phyloP scores from a whole-genome alignment of 2,329 filamentous ascomycete genomes.

The Verticillium zaregamsianum region DNA sequence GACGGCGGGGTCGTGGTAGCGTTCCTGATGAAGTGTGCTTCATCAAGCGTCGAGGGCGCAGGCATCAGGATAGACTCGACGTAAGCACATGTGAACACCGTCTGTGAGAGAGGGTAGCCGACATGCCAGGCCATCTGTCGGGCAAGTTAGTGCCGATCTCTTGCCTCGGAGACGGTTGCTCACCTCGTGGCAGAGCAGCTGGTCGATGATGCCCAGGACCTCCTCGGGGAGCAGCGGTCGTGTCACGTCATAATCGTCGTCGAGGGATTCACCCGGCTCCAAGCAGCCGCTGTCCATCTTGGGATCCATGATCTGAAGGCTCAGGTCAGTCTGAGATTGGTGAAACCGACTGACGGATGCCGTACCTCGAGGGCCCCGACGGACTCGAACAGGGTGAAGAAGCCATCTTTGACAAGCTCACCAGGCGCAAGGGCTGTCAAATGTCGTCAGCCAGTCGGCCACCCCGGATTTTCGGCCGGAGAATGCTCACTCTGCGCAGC shows the following conservation, averaged over 20 bases:
- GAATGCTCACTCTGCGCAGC: constrained; percentile 46
- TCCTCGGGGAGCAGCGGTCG: constrained; percentile 68
- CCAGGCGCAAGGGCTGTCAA: constrained; percentile 67
- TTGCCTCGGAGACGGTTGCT: constrained; percentile 10
- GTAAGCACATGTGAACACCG: constrained; percentile 87
- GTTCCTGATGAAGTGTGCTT: constrained; percentile 58
- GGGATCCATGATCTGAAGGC: constrained; percentile 84
- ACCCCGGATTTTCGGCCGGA: not conserved
- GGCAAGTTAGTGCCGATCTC: constrained; percentile 5
- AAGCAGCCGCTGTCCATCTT: constrained; percentile 98
- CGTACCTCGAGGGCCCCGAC: constrained; percentile 77
- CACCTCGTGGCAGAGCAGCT: constrained; percentile 85
- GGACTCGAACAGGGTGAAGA: constrained; percentile 90
- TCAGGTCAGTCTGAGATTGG: not conserved
- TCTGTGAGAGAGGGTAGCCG: constrained; percentile 93
- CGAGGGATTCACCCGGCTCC: constrained; percentile 71
- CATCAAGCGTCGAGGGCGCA: constrained; percentile 56
- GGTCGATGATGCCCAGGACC: constrained; percentile 89
- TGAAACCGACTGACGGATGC: not conserved
- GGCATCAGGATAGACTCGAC: constrained; percentile 79
- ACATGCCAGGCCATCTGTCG: constrained; percentile 89
- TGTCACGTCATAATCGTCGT: constrained; percentile 75
- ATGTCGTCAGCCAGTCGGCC: not conserved
- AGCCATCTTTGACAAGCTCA: constrained; percentile 87
- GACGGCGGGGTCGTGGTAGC: constrained; percentile 17